A percentile compares a stretch with the other conserved stretches of the same genome.
Evolutionary conservation across 495 filamentous ascomycete genomes (phyloP).

Genomic region (Penicillium longicatenatum): DNA sequence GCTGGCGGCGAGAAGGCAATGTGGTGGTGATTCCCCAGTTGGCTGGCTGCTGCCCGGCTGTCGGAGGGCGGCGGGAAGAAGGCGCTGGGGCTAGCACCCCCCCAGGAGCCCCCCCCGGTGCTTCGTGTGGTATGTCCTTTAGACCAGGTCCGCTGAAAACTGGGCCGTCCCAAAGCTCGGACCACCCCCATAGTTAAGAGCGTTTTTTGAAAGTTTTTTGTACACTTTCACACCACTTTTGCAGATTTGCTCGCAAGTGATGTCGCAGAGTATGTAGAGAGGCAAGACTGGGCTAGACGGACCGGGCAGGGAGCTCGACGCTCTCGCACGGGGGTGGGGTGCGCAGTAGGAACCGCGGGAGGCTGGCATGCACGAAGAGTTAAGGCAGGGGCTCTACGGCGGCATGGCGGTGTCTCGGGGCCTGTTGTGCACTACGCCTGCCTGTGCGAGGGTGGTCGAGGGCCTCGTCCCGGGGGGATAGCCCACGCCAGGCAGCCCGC

Average conservation of each 20-base stretch:
- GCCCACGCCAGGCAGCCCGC: background rate
- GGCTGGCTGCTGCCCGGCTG: background rate
- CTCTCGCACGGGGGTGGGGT: background rate
- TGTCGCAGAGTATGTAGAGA: constrained; percentile 25
- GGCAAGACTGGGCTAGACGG: constrained; percentile 7
- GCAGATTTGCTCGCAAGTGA: constrained; percentile 4
- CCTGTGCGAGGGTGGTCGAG: no score
- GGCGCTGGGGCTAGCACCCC: no score
- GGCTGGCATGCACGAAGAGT: background rate
- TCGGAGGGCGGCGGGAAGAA: no score
- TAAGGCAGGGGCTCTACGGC: background rate
- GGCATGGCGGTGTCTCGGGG: background rate
- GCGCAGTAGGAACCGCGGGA: background rate
- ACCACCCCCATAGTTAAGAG: constrained; percentile 16
- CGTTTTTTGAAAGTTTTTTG: constrained; percentile 8
- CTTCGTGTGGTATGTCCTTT: background rate
- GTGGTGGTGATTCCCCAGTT: no score
- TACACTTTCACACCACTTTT: constrained; percentile 1
- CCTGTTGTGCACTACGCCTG: background rate
- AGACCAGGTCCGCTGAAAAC: background rate
- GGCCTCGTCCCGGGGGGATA: background rate
- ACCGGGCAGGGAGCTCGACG: background rate
- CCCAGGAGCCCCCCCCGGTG: background rate
- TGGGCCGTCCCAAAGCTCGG: constrained; percentile 3
- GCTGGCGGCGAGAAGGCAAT: background rate